Evolutionary conservation across 805 yeast species (phyloP).

Genomic region (Maudiozyma saulgeensis): DNA sequence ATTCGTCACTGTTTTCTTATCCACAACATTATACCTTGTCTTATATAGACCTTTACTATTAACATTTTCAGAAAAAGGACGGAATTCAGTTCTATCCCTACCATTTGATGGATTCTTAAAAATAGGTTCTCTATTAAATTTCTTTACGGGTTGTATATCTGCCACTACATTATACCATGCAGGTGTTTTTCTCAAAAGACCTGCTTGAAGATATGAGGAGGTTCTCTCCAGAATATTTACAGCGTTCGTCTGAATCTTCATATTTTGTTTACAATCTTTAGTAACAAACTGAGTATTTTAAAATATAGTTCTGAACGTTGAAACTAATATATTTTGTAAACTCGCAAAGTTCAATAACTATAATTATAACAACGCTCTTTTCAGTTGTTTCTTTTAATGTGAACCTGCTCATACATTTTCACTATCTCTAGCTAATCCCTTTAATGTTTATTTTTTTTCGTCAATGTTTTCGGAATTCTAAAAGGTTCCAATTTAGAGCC

Average conservation of each 20-base stretch:
- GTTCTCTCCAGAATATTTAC: conserved; percentile 71
- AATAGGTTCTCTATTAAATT: conserved; percentile 33
- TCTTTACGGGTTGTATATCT: conserved; percentile 67
- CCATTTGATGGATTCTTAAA: conserved; percentile 17
- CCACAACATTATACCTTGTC: conserved; percentile 24
- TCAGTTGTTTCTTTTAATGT: no score
- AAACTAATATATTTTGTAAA: no score
- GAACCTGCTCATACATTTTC: no score
- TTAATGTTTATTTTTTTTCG: no score
- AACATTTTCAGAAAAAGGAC: conserved; percentile 8
- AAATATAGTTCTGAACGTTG: no score
- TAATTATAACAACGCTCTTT: no score
- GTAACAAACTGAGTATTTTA: no score
- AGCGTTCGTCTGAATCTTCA: conserved; percentile 73
- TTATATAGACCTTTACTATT: conserved; percentile 24
- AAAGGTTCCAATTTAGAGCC: no score
- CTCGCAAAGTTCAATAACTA: no score
- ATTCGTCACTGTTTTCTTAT: conserved; percentile 12
- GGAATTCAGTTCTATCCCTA: conserved; percentile 6
- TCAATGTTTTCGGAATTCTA: no score
- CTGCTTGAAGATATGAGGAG: conserved; percentile 61
- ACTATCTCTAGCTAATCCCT: no score
- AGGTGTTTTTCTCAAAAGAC: conserved; percentile 64
- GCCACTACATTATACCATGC: conserved; percentile 86
- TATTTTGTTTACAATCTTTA: conserved; percentile 12